phyloP scores from a whole-genome alignment of 768 basidiomycete genomes.

The Boletales sp. region DNA sequence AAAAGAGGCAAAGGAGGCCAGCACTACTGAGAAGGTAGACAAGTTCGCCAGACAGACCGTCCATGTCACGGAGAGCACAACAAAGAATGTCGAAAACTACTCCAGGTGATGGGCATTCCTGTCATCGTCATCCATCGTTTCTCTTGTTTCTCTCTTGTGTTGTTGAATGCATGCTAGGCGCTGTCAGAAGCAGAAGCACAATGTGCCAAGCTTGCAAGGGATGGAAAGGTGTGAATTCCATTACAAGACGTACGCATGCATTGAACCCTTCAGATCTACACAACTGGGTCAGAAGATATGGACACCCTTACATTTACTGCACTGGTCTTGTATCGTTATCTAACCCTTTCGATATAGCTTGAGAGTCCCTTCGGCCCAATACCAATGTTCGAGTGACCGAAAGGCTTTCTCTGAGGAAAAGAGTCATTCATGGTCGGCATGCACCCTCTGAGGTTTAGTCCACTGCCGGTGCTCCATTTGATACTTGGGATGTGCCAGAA shows the following conservation, averaged over 20 bases:
- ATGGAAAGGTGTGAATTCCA: slow-evolving; percentile 69
- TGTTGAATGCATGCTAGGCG: slow-evolving; percentile 51
- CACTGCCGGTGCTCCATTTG: no score
- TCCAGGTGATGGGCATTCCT: slow-evolving; percentile 95
- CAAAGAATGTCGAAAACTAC: slow-evolving; percentile 85
- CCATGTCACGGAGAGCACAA: slow-evolving; percentile 96
- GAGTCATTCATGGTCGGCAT: no score
- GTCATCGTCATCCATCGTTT: slow-evolving; percentile 71
- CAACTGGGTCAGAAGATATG: slow-evolving; percentile 99
- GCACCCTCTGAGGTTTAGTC: no score
- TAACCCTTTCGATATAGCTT: slow-evolving; percentile 99
- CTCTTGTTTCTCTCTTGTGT: background rate
- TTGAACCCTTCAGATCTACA: slow-evolving; percentile 66
- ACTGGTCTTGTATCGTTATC: slow-evolving; percentile 88
- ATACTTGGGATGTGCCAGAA: no score
- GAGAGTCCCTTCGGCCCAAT: no score
- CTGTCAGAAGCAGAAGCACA: slow-evolving; percentile 99
- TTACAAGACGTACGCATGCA: background rate
- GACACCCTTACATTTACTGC: slow-evolving; percentile 95
- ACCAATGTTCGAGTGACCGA: no score
- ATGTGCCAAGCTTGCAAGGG: slow-evolving; percentile 94
- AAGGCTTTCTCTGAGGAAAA: no score
- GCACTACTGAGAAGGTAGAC: slow-evolving; percentile 91
- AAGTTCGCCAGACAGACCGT: slow-evolving; percentile 87
- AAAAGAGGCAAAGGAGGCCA: slow-evolving; percentile 95